These are phyloP conservation scores for Diaporthe aspalathi DNA, from an alignment of 2,329 filamentous ascomycete genomes.

Conservation along the genomic window DNA sequence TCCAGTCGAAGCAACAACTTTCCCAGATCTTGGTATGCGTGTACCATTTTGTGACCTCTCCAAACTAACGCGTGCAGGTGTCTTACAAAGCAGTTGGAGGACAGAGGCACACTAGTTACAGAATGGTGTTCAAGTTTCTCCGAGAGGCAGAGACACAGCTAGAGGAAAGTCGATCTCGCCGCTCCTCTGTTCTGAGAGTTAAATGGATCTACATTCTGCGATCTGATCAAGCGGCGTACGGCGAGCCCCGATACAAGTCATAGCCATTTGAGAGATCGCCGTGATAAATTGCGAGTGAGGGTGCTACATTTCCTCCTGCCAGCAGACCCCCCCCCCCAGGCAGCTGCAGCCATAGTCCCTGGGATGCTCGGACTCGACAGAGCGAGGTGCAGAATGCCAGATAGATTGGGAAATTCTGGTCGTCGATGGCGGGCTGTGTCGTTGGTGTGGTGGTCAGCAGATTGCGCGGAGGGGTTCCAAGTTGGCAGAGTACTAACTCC, in stretches of 20 bases:
- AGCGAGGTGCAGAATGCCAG: not conserved
- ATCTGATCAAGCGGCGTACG: not conserved
- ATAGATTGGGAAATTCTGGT: not conserved
- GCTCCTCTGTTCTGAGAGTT: not conserved
- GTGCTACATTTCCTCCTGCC: not conserved
- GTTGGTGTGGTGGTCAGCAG: not conserved
- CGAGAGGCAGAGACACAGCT: not conserved
- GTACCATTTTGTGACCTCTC: too few relatives aligned
- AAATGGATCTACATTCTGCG: not conserved
- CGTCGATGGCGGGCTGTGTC: not conserved
- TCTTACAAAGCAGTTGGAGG: too few relatives aligned
- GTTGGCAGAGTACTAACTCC: not conserved
- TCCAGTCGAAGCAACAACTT: too few relatives aligned
- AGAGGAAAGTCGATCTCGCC: not conserved
- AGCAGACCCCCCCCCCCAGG: not conserved
- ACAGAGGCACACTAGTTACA: too few relatives aligned
- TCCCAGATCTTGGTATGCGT: too few relatives aligned
- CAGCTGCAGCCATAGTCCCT: not conserved
- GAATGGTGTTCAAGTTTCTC: too few relatives aligned
- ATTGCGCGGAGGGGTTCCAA: not conserved
- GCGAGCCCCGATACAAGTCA: not conserved
- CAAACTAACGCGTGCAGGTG: too few relatives aligned
- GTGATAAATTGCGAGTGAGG: not conserved
- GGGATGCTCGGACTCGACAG: not conserved
- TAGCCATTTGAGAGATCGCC: not conserved